A percentile compares a stretch with the other conserved stretches of the same genome.
phyloP scores from a whole-genome alignment of 805 yeast species.

The Priceomyces castillae region DNA sequence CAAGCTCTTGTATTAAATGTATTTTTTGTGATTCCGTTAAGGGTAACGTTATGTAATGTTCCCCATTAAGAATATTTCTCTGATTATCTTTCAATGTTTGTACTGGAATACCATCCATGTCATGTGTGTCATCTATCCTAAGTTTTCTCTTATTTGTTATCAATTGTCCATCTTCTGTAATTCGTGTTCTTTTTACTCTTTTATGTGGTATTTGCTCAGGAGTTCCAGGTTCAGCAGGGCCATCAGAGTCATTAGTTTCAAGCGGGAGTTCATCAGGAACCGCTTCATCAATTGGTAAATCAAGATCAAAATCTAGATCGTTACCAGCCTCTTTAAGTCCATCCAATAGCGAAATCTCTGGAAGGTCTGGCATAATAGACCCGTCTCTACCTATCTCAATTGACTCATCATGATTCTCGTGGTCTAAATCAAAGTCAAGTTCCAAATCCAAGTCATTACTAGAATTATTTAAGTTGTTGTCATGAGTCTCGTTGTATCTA shows the following conservation, averaged over 20 bases:
- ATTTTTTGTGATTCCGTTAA: slow-evolving; percentile 33
- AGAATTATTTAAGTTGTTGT: slow-evolving; percentile 17
- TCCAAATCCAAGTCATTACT: slow-evolving; percentile 46
- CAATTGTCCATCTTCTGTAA: slow-evolving; percentile 41
- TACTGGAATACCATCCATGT: slow-evolving; percentile 43
- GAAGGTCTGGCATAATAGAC: slow-evolving; percentile 16
- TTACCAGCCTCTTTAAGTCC: slow-evolving; percentile 15
- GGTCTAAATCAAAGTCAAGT: slow-evolving; percentile 46
- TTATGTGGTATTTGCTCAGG: slow-evolving; percentile 1
- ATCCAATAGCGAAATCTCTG: slow-evolving; percentile 22
- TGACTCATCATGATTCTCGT: slow-evolving; percentile 38
- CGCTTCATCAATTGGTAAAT: slow-evolving; percentile 40
- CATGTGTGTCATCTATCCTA: slow-evolving; percentile 43
- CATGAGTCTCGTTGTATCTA: slow-evolving; percentile 37
- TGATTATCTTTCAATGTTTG: slow-evolving; percentile 33
- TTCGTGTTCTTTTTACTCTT: slow-evolving; percentile 15
- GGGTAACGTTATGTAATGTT: slow-evolving; percentile 23
- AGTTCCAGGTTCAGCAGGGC: slow-evolving; percentile 21
- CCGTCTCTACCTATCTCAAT: slow-evolving; percentile 55
- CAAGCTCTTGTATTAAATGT: slow-evolving; percentile 32
- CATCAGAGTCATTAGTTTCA: slow-evolving; percentile 10
- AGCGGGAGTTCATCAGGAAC: slow-evolving; percentile 16
- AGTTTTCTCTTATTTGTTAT: slow-evolving; percentile 48
- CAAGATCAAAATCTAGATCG: slow-evolving; percentile 34
- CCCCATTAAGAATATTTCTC: slow-evolving; percentile 19